These are phyloP conservation scores for Podaxis sp. DNA, from an alignment of 768 basidiomycete genomes.

Conservation along the genomic window DNA sequence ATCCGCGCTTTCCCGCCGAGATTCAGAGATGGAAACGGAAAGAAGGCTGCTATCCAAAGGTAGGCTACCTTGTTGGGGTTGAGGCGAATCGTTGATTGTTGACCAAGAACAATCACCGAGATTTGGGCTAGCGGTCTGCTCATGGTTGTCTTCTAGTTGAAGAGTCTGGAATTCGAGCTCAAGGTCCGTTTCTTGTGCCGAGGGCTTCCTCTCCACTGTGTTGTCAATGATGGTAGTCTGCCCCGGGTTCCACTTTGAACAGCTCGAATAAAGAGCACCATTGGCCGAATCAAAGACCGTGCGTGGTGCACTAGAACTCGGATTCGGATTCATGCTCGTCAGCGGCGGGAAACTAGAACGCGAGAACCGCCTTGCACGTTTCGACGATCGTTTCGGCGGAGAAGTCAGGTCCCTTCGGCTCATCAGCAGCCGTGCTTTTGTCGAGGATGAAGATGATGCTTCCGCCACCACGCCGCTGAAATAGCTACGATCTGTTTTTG, in stretches of 20 bases:
- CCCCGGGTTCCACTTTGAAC: neutral
- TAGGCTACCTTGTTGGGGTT: neutral
- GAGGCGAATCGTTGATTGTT: neutral
- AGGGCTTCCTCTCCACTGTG: neutral
- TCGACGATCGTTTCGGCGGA: neutral
- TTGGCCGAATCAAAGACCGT: neutral
- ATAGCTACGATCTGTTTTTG: constrained; percentile 9
- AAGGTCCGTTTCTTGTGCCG: constrained; percentile 2
- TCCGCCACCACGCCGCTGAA: neutral
- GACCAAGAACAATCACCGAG: neutral
- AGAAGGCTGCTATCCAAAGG: neutral
- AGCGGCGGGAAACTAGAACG: neutral
- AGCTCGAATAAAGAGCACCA: neutral
- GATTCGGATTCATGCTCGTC: neutral
- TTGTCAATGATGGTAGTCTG: neutral
- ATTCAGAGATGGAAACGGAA: neutral
- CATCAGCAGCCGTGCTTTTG: neutral
- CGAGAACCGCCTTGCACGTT: neutral
- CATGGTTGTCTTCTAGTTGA: neutral
- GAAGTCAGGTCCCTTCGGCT: constrained; percentile 1
- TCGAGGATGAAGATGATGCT: neutral
- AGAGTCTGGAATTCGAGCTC: constrained; percentile 12
- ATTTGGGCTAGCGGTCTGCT: neutral
- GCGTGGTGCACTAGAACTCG: neutral
- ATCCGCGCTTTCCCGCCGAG: neutral